Base-by-base conservation (phyloP, 768 basidiomycete genomes). In the Podaxis rugospora region DNA sequence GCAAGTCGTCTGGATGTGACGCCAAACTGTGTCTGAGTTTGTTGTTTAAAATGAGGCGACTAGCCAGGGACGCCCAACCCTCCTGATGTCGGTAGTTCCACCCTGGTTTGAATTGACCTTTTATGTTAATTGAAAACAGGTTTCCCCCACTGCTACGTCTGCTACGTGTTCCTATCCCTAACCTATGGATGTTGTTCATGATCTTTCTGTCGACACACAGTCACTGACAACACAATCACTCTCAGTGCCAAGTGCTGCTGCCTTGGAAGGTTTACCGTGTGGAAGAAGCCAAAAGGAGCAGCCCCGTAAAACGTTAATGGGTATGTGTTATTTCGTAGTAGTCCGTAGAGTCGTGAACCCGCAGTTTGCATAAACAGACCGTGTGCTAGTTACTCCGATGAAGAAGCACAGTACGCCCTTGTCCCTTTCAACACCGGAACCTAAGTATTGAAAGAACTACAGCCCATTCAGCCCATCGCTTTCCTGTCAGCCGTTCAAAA, bases 371-470 rank as follows among this genome's bases (percentile, higher is more conserved):
- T 49, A 35, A 10, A 46, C 13, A 63, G 63, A 63, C 23, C 63
- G 55, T 40, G 58, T 63, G 11, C 32, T 63, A 13, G 50, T 63
- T 5, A 59, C 57, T 4, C 63, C 63, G 21, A 32, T 55, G 44
- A 63, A 63, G 27, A 59, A 47, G 51, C 76, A 25, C 36, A n/a
- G 59, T 61, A 37, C 49, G 59, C 36, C 5, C 28, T 40, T 9
- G 10, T 44, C 27, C 21, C 23, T 36, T 39, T 13, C 46, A 10
- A n/a, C 16, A 5, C 3, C 21, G 32, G 32, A 9, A 39, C 10
- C 16, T 39, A 40, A 11, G 6, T 18, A 4, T 25, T 6, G n/a
- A 35, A 32, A n/a, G 5, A 39, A 25, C 6, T 37, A 9, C 35
- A 61, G 53, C 46, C 39, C 59, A n/a, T 39, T 37, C 51, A 13